phyloP scores from a whole-genome alignment of 305 asterid species.

The Fraxinus latifolia region DNA sequence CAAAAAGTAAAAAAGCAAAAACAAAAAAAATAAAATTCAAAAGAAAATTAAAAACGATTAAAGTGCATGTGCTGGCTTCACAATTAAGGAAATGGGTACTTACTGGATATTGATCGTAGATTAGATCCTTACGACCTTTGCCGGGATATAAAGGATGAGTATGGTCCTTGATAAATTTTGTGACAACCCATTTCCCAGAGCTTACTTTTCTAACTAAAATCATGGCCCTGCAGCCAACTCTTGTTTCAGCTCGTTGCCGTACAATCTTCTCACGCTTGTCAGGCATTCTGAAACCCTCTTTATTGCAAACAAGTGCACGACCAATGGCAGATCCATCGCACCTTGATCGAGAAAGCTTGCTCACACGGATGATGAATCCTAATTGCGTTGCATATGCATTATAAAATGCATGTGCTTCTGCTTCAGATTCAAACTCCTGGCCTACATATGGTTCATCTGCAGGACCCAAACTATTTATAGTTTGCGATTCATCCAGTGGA shows the following conservation, averaged over 20 bases:
- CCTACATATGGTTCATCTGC: constrained; percentile 76
- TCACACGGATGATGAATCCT: constrained; percentile 86
- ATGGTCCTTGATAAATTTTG: constrained; percentile 87
- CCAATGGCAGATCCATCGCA: constrained; percentile 98
- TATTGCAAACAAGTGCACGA: constrained; percentile 93
- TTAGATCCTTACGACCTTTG: constrained; percentile 75
- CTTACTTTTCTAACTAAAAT: constrained; percentile 75
- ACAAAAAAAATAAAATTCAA: neutral
- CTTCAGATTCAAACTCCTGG: constrained; percentile 90
- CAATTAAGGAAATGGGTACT: constrained; percentile 17
- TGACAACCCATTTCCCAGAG: constrained; percentile 82
- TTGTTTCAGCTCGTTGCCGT: constrained; percentile 86
- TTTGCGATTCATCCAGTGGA: constrained; percentile 56
- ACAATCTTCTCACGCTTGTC: constrained; percentile 90
- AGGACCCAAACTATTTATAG: constrained; percentile 42
- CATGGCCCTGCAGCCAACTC: constrained; percentile 99
- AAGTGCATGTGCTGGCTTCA: neutral
- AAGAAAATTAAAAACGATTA: neutral
- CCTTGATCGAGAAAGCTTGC: constrained; percentile 96
- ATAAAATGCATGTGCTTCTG: constrained; percentile 88
- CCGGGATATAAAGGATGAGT: constrained; percentile 86
- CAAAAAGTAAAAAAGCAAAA: neutral
- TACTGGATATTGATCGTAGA: constrained; percentile 81
- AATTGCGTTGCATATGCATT: constrained; percentile 76
- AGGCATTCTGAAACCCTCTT: constrained; percentile 90